Percentiles rank a stretch among this genome's conserved stretches.
These are phyloP conservation scores for Acer negundo DNA, from an alignment of 345 rosid species.

Conservation along the genomic window DNA sequence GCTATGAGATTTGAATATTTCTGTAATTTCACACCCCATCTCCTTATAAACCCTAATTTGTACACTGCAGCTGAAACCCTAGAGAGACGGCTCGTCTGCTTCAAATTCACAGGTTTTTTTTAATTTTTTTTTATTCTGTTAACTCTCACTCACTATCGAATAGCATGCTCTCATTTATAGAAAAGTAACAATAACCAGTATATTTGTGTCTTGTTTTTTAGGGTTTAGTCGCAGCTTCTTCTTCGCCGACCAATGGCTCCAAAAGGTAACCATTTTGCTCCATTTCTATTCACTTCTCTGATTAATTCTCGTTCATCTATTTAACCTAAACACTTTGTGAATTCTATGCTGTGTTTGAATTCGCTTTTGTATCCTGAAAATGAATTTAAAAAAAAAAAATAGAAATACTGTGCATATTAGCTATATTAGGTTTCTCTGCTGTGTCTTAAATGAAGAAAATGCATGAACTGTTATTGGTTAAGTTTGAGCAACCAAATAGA, in stretches of 20 bases:
- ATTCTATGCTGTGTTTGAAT: not conserved
- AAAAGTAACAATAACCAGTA: no score
- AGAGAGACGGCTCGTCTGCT: constrained; percentile 25
- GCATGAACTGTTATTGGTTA: not conserved
- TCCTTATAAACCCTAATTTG: constrained; percentile 33
- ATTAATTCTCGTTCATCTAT: no score
- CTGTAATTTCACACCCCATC: constrained; percentile 11
- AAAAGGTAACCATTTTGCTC: constrained; percentile 10
- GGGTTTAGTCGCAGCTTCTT: constrained; percentile 10
- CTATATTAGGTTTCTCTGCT: not conserved
- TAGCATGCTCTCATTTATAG: no score
- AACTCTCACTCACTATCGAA: not conserved
- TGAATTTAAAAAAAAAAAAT: no score
- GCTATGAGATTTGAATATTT: not conserved
- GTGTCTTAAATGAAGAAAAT: not conserved
- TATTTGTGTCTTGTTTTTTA: not conserved
- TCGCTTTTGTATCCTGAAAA: no score
- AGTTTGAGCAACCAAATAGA: not conserved
- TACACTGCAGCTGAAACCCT: constrained; percentile 26
- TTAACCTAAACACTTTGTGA: not conserved
- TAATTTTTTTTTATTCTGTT: not conserved
- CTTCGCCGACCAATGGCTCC: constrained; percentile 21
- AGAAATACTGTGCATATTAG: not conserved
- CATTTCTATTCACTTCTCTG: not conserved
- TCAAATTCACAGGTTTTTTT: constrained; percentile 26